Evolutionary conservation across 805 yeast genomes (phyloP), one percentile per base, ranked within the genome.

Genomic region (Scheffersomyces coipomensis): DNA sequence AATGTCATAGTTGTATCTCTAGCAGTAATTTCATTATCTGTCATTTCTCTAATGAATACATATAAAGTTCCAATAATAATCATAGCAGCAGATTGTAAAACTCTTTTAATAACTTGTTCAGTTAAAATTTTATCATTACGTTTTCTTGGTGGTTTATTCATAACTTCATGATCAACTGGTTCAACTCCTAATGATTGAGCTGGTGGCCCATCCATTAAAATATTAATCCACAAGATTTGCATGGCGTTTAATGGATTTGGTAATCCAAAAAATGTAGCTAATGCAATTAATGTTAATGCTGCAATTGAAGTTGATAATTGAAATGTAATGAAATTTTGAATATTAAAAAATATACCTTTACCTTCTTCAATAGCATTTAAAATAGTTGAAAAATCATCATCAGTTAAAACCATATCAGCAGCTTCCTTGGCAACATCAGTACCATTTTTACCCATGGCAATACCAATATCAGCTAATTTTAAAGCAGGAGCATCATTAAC

Each of bases 1-100:
- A 93, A 93, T 0, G 99, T 91, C 99, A 93, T 93, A 1, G 99
- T 93, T 16, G 99, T 93, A 60, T 93, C 99, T 65, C 99, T 84
- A 11, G 91, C 83, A 2, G 97, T 89, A 40, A 91, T 82, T 45
- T 76, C 77, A 21, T 81, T 77, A 52, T 88, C 95, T 17, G 79
- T 75, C 95, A 91, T 88, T 62, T 91, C 97, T 45, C 79, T 76
- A 32, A 87, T 68, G 60, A 89, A 93, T 15, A 93, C 85, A 55
- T 83, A 86, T 63, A 90, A 75, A 0, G 99, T 93, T 32, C 99
- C 99, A 10, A 75, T 26, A 21, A 88, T 76, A 40, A 93, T 88
- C 58, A 90, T 79, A 2, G 66, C 48, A 0, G 97, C 95, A 15
- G 95, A 79, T 59, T 83, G 81, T 23, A 86, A 55, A 10, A 91